Evolutionary conservation across 2,329 filamentous ascomycete genomes (phyloP).

Genomic region (Penicillium sp.): DNA sequence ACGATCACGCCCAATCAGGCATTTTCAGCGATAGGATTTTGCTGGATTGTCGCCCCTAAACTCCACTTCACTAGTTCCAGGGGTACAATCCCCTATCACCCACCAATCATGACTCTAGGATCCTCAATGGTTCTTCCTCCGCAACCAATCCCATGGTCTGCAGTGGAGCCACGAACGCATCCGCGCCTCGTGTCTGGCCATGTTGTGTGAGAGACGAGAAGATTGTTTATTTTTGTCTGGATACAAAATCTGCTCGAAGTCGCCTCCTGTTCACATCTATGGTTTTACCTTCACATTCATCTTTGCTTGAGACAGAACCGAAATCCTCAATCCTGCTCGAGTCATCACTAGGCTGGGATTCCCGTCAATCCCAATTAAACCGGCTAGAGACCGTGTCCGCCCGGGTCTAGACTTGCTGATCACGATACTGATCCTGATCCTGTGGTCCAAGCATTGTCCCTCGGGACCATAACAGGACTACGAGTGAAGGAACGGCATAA

Average conservation of each 20-base stretch:
- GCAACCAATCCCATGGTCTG: conserved; percentile 2
- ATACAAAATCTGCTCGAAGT: too few species aligned
- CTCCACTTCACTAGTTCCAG: conserved; percentile 16
- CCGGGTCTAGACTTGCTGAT: conserved; percentile 18
- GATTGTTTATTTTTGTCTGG: too few species aligned
- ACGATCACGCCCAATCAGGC: conserved; percentile 2
- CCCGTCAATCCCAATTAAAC: conserved; percentile 20
- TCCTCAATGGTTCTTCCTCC: conserved; percentile 21
- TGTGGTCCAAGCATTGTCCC: neutral
- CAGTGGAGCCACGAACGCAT: conserved; percentile 8
- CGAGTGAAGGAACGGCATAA: too few species aligned
- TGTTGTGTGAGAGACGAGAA: too few species aligned
- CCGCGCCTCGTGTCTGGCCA: neutral
- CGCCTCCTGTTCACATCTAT: too few species aligned
- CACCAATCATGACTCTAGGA: conserved; percentile 9
- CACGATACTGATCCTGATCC: conserved; percentile 6
- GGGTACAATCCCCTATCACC: conserved; percentile 6
- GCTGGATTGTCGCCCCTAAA: conserved; percentile 5
- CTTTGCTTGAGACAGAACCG: too few species aligned
- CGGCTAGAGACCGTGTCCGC: neutral
- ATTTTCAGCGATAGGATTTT: neutral
- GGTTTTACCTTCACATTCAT: too few species aligned
- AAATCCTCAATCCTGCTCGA: too few species aligned
- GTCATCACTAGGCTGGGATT: neutral
- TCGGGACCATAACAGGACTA: too few species aligned